Conservation (phyloP, 2,329 filamentous ascomycete genomes). For the Paecilomyces niveus region DNA sequence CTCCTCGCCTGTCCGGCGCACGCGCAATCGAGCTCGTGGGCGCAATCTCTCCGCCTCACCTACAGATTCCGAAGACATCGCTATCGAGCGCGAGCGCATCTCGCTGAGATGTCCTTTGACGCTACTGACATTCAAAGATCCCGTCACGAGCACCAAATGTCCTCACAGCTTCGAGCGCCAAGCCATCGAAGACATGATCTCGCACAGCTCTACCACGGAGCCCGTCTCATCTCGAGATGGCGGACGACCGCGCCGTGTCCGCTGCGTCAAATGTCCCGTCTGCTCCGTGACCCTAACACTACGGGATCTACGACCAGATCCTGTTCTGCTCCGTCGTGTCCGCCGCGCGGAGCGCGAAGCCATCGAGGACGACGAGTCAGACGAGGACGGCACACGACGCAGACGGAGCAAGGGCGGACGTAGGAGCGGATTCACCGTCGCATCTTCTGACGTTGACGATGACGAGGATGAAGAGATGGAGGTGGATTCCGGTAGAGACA, state of each 20-base stretch:
- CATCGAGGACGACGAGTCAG: conserved; percentile 19
- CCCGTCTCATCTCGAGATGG: conserved; percentile 15
- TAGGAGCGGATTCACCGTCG: conserved; percentile 22
- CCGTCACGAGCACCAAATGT: conserved; percentile 43
- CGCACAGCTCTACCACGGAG: conserved; percentile 19
- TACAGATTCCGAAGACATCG: conserved; percentile 37
- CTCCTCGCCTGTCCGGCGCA: conserved; percentile 27
- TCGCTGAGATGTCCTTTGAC: conserved; percentile 44
- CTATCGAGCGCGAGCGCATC: conserved; percentile 38
- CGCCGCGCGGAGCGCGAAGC: conserved; percentile 22
- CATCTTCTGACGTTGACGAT: conserved; percentile 22
- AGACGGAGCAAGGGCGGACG: conserved; percentile 10
- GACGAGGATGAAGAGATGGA: conserved; percentile 5
- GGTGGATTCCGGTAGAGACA: neutral
- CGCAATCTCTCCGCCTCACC: conserved; percentile 14
- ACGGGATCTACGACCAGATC: conserved; percentile 33
- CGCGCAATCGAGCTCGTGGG: conserved; percentile 5
- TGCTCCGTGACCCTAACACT: conserved; percentile 31
- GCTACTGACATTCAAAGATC: conserved; percentile 37
- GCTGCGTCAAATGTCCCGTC: conserved; percentile 34
- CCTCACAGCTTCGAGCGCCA: conserved; percentile 43
- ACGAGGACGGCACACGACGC: conserved; percentile 5
- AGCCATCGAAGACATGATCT: conserved; percentile 41
- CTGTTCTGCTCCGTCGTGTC: conserved; percentile 32
- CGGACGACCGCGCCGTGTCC: conserved; percentile 13